Base-by-base conservation (phyloP, 768 basidiomycete genomes). In the Termitomyces sp. region DNA sequence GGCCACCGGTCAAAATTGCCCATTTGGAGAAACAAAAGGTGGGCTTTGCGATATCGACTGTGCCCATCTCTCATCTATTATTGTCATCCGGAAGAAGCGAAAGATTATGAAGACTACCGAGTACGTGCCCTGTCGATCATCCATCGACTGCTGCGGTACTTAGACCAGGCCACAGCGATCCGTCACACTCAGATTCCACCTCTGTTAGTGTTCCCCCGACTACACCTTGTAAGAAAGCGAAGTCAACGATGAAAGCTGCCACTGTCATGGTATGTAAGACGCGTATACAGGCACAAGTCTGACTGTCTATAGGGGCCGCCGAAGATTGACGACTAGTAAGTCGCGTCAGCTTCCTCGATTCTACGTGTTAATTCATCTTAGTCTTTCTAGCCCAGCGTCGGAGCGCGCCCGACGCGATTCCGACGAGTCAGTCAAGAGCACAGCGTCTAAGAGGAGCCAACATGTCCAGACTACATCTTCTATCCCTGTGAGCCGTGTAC, bases 1-100 rank as follows among this genome's bases (percentile, higher is more conserved):
- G 58, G 55, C 60, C 56, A 49, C 48, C 53, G 7, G 66, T 66
- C 23, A 72, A 66, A 56, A 56, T 66, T 42, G 73, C 71, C 5
- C 72, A 74, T 61, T 64, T 69, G 59, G 69, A 68, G 45, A 67
- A 68, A 63, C 68, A 68, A 64, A 75, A 74, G 70, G 73, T 70
- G 61, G 43, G 48, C 19, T 35, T 14, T 25, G 59, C 47, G 45
- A 14, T 52, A 55, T 52, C 55, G 40, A 56, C 28, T 42, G 35
- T 28, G 17, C 1, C 23, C 48, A 16, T 28, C 41, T 46, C 58
- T 60, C 56, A 16, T 28, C 41, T 46, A 56, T 60, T 54, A 60
- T 64, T 59, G 58, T 55, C 19, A 12, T 58, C 30, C 47, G 70
- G 69, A 63, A 61, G 59, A 70, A 68, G 52, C 66, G 60, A 59